A percentile compares a stretch with the other conserved stretches of the same genome.
phyloP scores from a whole-genome alignment of 1,284 basidiomycete species.

The Boletus albobrunnescens region DNA sequence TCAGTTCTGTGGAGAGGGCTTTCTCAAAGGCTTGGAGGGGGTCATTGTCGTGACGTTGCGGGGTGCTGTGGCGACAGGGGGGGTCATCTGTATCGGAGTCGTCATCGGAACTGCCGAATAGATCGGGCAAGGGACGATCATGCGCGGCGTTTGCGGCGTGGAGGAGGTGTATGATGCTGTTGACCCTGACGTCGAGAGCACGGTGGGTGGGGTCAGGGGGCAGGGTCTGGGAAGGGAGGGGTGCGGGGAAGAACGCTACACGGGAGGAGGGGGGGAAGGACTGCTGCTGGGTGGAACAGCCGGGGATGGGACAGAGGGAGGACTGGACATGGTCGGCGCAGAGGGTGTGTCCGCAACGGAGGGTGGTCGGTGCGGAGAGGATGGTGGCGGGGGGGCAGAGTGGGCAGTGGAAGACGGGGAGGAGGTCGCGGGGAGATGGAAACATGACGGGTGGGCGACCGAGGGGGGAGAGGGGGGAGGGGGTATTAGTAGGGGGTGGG shows the following conservation, averaged over 20 bases:
- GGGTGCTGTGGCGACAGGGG: too few species aligned
- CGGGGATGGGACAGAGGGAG: conserved; percentile 23
- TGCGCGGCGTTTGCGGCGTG: conserved; percentile 25
- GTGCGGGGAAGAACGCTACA: conserved; percentile 34
- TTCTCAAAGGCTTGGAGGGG: conserved; percentile 52
- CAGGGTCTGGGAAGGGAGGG: conserved; percentile 15
- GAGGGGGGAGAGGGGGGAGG: background rate
- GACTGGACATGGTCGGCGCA: conserved; percentile 35
- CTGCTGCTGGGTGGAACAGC: conserved; percentile 16
- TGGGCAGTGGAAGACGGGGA: conserved; percentile 39
- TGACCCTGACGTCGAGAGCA: conserved; percentile 58
- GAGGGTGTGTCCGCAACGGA: conserved; percentile 55
- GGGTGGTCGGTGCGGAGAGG: conserved; percentile 45
- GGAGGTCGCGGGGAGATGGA: conserved; percentile 21
- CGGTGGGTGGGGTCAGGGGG: conserved; percentile 3
- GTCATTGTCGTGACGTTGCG: conserved; percentile 19
- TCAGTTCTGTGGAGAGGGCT: conserved; percentile 70
- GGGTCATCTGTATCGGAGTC: conserved; percentile 25
- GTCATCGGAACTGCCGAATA: conserved; percentile 24
- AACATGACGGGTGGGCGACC: conserved; percentile 12
- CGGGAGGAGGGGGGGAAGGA: conserved; percentile 32
- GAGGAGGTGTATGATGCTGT: conserved; percentile 54
- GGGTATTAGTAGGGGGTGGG: conserved; percentile 17
- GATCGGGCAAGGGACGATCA: conserved; percentile 16
- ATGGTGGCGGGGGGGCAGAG: conserved; percentile 36